Evolutionary conservation across 2,329 filamentous ascomycete genomes (phyloP), one percentile per base, ranked within the genome.

Genomic region (Penicillium sp.): DNA sequence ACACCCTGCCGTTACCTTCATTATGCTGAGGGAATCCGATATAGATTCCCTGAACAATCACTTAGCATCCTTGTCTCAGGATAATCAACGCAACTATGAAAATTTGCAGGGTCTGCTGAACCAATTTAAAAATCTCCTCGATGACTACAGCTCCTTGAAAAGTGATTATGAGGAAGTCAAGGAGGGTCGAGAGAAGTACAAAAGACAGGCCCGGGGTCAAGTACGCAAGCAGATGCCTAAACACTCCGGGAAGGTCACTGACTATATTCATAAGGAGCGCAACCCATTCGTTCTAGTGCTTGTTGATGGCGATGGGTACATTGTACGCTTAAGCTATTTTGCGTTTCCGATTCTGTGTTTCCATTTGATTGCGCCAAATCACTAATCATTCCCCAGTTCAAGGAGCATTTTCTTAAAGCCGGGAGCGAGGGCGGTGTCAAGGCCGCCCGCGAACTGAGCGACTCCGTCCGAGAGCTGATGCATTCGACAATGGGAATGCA

Each of bases 241-340:
- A 39, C 48, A 14, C 22, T 33, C 27, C 35, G 14, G 29, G 27
- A 39, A 49, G 44, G 55, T 53, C 58, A 31, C 65, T 47, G 27
- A 48, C 21, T 9, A 57, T 64, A 27, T 26, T 19, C 2, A 3
- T 22, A 65, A 78, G 65, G 73, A 83, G 24, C 79, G 81, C 21
- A 83, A 83, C 58, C 80, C 84, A 0, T 88, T 87, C 61, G 83
- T 84, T 1, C 75, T 88, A 2, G 80, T 88, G 6, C 73, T 88
- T 0, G 73, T 88, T 14, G 85, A 88, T 55, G 86, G 84, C 21
- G 84, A 88, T 69, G 83, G 82, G 48, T 87, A 86, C 63, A 64
- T 80, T 22, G 66, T 74, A 44, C 56, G 67, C 48, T 39, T 48
- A 6, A 27, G 6, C 26, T 2, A 27, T 27, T 27, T 1, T 1